phyloP scores from a whole-genome alignment of 2,329 filamentous ascomycete genomes.

The Scedosporium dehoogii region DNA sequence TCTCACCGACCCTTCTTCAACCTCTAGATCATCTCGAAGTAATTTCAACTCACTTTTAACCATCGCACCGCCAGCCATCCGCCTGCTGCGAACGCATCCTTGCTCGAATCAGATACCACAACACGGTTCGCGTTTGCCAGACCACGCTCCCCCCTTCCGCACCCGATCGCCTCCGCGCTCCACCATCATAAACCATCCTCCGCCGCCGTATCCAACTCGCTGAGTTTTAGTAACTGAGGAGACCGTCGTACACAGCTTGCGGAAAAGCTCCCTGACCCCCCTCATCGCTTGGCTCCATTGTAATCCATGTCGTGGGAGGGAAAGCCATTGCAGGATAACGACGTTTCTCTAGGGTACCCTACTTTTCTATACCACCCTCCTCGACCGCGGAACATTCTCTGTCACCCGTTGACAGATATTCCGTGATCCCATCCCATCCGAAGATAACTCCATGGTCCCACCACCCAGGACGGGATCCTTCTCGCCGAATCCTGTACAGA shows the following conservation, averaged over 20 bases:
- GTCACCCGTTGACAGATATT: conserved; percentile 8
- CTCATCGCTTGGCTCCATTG: neutral
- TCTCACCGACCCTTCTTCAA: conserved; percentile 17
- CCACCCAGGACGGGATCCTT: conserved; percentile 54
- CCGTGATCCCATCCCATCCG: conserved; percentile 11
- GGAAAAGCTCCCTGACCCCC: neutral
- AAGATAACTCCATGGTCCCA: conserved; percentile 45
- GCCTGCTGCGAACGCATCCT: neutral
- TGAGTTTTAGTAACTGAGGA: neutral
- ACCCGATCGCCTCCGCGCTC: neutral
- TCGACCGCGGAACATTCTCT: conserved; percentile 5
- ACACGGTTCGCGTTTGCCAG: conserved; percentile 1
- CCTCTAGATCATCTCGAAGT: neutral
- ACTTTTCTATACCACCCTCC: neutral
- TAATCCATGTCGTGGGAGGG: conserved; percentile 6
- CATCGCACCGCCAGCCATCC: neutral
- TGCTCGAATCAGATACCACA: neutral
- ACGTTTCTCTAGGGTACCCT: neutral
- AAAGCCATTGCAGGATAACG: conserved; percentile 1
- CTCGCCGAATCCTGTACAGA: conserved; percentile 50
- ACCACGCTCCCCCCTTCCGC: neutral
- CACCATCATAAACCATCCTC: neutral
- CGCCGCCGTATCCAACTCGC: neutral
- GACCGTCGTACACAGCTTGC: neutral
- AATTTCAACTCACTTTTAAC: neutral